Base-by-base conservation (phyloP, 108 stramenopile genomes). In the Cyclotella choctawhatcheeana region DNA sequence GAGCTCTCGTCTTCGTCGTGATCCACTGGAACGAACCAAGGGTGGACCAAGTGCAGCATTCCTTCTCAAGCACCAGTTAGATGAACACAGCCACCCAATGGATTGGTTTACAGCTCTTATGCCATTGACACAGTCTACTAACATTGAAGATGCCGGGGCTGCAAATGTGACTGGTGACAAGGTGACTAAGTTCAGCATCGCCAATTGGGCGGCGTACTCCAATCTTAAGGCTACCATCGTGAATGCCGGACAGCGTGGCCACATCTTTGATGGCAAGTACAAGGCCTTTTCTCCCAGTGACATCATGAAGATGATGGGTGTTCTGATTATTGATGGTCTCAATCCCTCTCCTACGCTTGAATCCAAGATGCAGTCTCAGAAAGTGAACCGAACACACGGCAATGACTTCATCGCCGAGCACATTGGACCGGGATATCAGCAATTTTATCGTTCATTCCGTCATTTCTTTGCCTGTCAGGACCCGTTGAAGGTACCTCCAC, bases 281-380 rank as follows among this genome's bases (percentile, higher is more conserved):
- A 21, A 25, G 18, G 21, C 65, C 13, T 67, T 67, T 27, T 14
- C 22, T 7, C 20, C 26, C 18, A 22, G 34, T 13, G 48, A 67
- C 26, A 34, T 14, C 7, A 32, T 34, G 31, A 16, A 55, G 21
- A 27, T 34, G 7, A 7, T 52, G 13, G 21, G 22, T 24, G 22
- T 51, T 50, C 26, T 25, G 13, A 25, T 52, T 24, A 29, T 35
- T 52, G 22, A 67, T 37, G 65, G 65, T 2, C 26, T 67, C 25
- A 67, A 34, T 44, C 65, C 65, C 21, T 54, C 65, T 21, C 50
- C 65, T 25, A 7, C 13, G 22, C 1, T 67, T n/a, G 50, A 67
- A 52, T 22, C 34, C 22, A 67, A 67, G 21, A 16, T 67, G 14
- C 18, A 34, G 32, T 22, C 65, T 50, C 12, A 52, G 3, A 2